These are phyloP conservation scores for Pyricularia pennisetigena DNA, from an alignment of 2,329 filamentous ascomycete genomes.

Conservation along the genomic window DNA sequence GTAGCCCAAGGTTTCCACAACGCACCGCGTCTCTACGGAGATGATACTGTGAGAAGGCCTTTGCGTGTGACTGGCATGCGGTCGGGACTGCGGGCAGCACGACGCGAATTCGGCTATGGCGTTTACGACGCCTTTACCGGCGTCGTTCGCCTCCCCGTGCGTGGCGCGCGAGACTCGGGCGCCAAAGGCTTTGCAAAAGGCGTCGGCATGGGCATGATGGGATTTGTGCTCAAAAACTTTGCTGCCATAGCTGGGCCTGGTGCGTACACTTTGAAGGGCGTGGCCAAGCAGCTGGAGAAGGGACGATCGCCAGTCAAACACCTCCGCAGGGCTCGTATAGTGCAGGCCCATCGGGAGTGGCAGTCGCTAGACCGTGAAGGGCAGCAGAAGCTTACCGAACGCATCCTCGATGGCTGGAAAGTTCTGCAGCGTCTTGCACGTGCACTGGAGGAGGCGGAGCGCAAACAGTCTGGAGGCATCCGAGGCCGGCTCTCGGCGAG, in stretches of 20 bases:
- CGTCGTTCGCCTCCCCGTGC: conserved; percentile 47
- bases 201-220: conserved; percentile 52
- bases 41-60: conserved; percentile 56
- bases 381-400: conserved; percentile 16
- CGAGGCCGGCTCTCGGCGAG: conserved; percentile 17
- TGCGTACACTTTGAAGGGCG: conserved; percentile 54
- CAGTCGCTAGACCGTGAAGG: conserved; percentile 21
- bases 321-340: conserved; percentile 47
- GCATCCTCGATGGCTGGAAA: conserved; percentile 29
- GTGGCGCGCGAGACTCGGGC: conserved; percentile 44
- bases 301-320: conserved; percentile 40
- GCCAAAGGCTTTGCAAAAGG: conserved; percentile 37
- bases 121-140: conserved; percentile 58
- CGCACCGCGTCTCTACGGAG: conserved; percentile 59
- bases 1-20: conserved; percentile 63
- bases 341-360: conserved; percentile 43
- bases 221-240: conserved; percentile 55
- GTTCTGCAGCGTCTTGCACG: conserved; percentile 29
- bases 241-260: conserved; percentile 50
- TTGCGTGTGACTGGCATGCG: conserved; percentile 54
- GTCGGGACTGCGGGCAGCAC: conserved; percentile 51
- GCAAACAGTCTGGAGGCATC: conserved; percentile 24
- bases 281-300: conserved; percentile 49
- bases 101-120: conserved; percentile 51
- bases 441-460: conserved; percentile 24